A percentile compares a stretch with the other conserved stretches of the same genome.
These are phyloP conservation scores for Biscogniauxia mediterranea DNA, from an alignment of 2,329 filamentous ascomycete genomes.

Conservation along the genomic window DNA sequence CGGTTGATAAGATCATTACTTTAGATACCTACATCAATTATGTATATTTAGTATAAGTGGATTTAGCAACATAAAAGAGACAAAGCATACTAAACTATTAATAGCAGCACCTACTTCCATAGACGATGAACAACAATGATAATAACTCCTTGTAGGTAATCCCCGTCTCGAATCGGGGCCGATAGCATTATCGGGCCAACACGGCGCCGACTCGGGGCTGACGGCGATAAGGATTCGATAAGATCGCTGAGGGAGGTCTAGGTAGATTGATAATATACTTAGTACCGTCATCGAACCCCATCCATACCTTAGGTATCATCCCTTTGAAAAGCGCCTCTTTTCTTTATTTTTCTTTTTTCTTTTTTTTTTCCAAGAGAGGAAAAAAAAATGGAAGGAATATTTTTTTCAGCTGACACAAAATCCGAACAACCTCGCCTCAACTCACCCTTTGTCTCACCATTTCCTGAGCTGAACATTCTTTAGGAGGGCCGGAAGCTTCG, in stretches of 20 bases:
- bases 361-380: no score
- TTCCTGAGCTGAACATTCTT: background rate
- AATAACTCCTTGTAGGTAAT: background rate
- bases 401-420: background rate
- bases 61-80: no score
- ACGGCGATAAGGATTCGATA: background rate
- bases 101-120: no score
- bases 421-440: background rate
- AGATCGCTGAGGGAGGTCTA: background rate
- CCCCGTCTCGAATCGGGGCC: background rate
- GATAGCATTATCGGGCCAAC: background rate
- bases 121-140: no score
- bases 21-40: no score
- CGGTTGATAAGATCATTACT: no score
- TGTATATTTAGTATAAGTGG: no score
- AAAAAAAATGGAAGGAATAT: no score
- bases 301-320: no score
- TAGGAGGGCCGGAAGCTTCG: conserved; percentile 13
- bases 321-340: background rate
- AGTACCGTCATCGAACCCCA: background rate
- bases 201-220: background rate
- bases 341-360: background rate
- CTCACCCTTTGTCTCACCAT: background rate
- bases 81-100: no score
- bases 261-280: background rate